These are phyloP conservation scores for Hyphopichia buzzinii DNA, from an alignment of 1,139 yeast species.

Conservation along the genomic window DNA sequence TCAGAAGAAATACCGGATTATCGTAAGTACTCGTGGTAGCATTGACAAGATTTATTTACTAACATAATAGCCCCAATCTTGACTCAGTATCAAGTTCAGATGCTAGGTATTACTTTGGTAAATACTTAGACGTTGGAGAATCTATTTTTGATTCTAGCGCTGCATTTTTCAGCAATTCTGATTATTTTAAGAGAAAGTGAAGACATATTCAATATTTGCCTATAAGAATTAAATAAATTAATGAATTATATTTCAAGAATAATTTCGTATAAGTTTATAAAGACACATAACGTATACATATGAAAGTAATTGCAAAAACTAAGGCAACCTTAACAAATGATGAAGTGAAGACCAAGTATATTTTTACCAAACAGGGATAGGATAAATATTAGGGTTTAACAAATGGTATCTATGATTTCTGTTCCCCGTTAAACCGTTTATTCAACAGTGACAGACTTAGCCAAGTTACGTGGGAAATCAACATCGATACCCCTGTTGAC, in stretches of 20 bases:
- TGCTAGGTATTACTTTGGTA: slow-evolving; percentile 55
- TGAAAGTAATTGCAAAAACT: not conserved
- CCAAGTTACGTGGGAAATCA: slow-evolving; percentile 98
- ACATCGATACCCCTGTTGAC: slow-evolving; percentile 94
- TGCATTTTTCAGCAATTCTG: slow-evolving; percentile 68
- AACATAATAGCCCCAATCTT: slow-evolving; percentile 25
- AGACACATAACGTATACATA: slow-evolving; percentile 1
- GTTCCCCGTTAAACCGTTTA: slow-evolving; percentile 21
- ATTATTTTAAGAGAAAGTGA: slow-evolving; percentile 65
- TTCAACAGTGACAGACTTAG: slow-evolving; percentile 97
- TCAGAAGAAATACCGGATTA: slow-evolving; percentile 83
- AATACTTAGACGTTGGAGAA: slow-evolving; percentile 85
- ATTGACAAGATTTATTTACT: slow-evolving; percentile 2
- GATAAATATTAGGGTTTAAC: too few relatives aligned
- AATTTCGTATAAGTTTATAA: slow-evolving; percentile 1
- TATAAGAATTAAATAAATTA: too few relatives aligned
- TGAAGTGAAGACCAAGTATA: slow-evolving; percentile 1
- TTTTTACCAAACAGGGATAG: too few relatives aligned
- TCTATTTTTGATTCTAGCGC: slow-evolving; percentile 71
- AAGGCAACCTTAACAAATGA: slow-evolving; percentile 3
- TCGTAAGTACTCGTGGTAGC: slow-evolving; percentile 34
- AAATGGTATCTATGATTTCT: not conserved
- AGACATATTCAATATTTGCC: not conserved
- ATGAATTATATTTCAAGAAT: not conserved
- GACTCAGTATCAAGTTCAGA: slow-evolving; percentile 42